Conservation (phyloP, 2,329 filamentous ascomycete genomes). For the Lasiodiplodia hormozganensis region DNA sequence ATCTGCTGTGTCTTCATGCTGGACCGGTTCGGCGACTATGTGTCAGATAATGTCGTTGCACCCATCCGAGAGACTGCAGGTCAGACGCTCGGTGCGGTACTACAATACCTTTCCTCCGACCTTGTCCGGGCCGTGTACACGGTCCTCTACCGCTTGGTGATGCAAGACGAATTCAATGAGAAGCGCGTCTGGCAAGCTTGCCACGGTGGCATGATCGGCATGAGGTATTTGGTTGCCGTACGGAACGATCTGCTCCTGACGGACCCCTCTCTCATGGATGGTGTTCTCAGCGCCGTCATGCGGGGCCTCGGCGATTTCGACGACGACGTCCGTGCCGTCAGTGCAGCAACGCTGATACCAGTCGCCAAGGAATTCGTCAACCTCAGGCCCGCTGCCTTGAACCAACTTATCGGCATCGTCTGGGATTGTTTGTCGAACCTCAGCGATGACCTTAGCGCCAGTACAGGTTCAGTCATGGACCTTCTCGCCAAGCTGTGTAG, state of each 20-base stretch:
- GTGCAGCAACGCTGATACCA: slow-evolving; percentile 94
- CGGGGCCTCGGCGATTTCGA: slow-evolving; percentile 89
- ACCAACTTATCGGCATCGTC: slow-evolving; percentile 87
- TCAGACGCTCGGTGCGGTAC: slow-evolving; percentile 86
- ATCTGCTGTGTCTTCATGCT: slow-evolving; percentile 96
- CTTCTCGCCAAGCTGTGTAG: slow-evolving; percentile 93
- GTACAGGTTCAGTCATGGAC: slow-evolving; percentile 98
- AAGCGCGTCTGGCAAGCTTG: slow-evolving; percentile 90
- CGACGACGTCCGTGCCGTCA: slow-evolving; percentile 95
- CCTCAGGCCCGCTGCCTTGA: slow-evolving; percentile 78
- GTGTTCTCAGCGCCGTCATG: slow-evolving; percentile 91
- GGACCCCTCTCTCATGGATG: slow-evolving; percentile 86
- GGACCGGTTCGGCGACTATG: slow-evolving; percentile 96
- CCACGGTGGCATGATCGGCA: slow-evolving; percentile 96
- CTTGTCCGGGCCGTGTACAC: slow-evolving; percentile 86
- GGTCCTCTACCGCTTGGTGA: slow-evolving; percentile 86
- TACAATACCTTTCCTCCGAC: slow-evolving; percentile 79
- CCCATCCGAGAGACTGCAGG: slow-evolving; percentile 95
- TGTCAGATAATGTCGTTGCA: slow-evolving; percentile 94
- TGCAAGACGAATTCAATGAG: slow-evolving; percentile 81
- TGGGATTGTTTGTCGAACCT: slow-evolving; percentile 97
- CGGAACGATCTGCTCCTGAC: slow-evolving; percentile 89
- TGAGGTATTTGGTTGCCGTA: slow-evolving; percentile 94
- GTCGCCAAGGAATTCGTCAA: slow-evolving; percentile 95
- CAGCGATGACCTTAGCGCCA: slow-evolving; percentile 96